Conservation (phyloP, 2,329 filamentous ascomycete species). For the Xylaria sp. region DNA sequence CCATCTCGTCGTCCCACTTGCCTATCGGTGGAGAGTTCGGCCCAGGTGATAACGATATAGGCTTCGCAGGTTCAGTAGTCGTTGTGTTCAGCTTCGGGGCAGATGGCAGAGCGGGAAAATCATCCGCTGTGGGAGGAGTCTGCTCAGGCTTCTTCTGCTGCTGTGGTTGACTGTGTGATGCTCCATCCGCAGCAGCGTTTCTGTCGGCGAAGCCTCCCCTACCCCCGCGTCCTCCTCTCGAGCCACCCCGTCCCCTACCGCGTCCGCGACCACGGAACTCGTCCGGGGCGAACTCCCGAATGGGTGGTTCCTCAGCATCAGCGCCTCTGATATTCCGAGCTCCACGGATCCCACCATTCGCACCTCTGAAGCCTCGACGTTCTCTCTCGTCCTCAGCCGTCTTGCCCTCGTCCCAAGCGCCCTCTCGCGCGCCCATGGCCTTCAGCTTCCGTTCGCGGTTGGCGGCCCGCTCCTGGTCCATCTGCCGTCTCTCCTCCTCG, state of each 20-base stretch:
- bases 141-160: slow-evolving; percentile 41
- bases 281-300: slow-evolving; percentile 52
- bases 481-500: slow-evolving; percentile 62
- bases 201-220: slow-evolving; percentile 48
- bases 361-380: slow-evolving; percentile 54
- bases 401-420: slow-evolving; percentile 71
- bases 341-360: slow-evolving; percentile 55
- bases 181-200: slow-evolving; percentile 31
- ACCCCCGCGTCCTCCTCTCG: slow-evolving; percentile 47
- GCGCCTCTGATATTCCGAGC: slow-evolving; percentile 49
- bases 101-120: slow-evolving; percentile 55
- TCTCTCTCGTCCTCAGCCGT: slow-evolving; percentile 55
- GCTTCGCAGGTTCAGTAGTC: slow-evolving; percentile 34
- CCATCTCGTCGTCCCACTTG: slow-evolving; percentile 70
- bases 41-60: slow-evolving; percentile 46
- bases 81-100: slow-evolving; percentile 49
- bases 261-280: slow-evolving; percentile 51
- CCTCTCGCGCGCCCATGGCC: slow-evolving; percentile 64
- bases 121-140: slow-evolving; percentile 51
- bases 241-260: slow-evolving; percentile 49
- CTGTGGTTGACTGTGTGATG: slow-evolving; percentile 32
- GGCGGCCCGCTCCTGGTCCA: slow-evolving; percentile 69
- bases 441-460: slow-evolving; percentile 71
- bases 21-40: slow-evolving; percentile 54
- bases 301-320: slow-evolving; percentile 56